Conservation (phyloP, 306 rosid genomes). For the Crotalaria pallida region DNA sequence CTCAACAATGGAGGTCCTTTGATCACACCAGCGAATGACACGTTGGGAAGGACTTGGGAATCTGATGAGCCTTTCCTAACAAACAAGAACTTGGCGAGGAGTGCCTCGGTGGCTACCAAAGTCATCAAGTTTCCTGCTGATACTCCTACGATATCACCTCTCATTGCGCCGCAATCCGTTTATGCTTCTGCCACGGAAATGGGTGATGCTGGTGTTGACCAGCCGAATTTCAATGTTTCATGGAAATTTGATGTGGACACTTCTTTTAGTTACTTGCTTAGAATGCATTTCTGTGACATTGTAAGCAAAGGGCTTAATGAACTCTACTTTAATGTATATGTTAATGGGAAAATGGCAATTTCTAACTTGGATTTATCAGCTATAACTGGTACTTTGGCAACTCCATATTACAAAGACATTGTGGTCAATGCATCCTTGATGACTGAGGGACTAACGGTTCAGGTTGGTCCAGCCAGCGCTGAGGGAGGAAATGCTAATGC, state of each 20-base stretch:
- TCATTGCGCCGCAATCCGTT: constrained; percentile 28
- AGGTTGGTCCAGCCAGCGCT: constrained; percentile 17
- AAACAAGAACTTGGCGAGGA: constrained; percentile 2
- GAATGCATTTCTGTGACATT: constrained; percentile 36
- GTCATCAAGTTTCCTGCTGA: constrained; percentile 13
- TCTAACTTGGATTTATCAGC: constrained; percentile 24
- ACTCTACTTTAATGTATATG: constrained; percentile 27
- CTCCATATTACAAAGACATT: constrained; percentile 33
- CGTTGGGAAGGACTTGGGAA: constrained; percentile 24
- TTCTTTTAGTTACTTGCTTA: constrained; percentile 11
- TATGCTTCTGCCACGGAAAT: constrained; percentile 26
- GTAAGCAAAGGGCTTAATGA: constrained; percentile 6
- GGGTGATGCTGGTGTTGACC: background rate
- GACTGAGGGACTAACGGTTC: constrained; percentile 20
- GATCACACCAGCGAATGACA: constrained; percentile 26
- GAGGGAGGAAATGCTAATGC: constrained; percentile 7
- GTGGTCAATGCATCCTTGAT: constrained; percentile 30
- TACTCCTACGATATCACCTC: background rate
- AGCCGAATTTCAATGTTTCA: constrained; percentile 21
- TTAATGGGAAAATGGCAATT: constrained; percentile 30
- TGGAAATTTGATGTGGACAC: constrained; percentile 28
- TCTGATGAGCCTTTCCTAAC: constrained; percentile 20
- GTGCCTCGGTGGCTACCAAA: background rate
- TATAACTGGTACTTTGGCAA: constrained; percentile 9
- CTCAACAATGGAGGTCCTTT: constrained; percentile 30